phyloP scores from a whole-genome alignment of 148 eudicot species.

The Diospyros kaki region DNA sequence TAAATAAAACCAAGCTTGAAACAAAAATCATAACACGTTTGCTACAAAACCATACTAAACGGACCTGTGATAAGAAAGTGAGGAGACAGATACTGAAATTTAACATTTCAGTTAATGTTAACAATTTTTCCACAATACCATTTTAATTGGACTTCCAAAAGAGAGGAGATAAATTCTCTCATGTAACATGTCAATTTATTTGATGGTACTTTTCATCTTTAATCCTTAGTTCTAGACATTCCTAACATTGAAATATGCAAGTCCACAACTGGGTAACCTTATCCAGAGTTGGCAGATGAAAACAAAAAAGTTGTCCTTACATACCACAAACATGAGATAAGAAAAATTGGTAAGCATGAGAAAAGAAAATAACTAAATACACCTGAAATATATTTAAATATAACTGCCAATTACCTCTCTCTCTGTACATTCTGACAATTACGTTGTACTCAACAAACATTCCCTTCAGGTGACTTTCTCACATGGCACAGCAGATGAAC shows the following conservation, averaged over 20 bases:
- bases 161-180: background rate
- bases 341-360: background rate
- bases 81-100: background rate
- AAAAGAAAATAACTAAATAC: too few species aligned
- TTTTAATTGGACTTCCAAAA: too few species aligned
- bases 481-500: constrained; percentile 12
- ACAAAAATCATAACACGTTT: too few species aligned
- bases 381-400: background rate
- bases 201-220: background rate
- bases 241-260: background rate
- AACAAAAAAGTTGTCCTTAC: background rate
- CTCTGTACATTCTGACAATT: constrained; percentile 50
- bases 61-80: background rate
- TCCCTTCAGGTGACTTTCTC: constrained; percentile 25
- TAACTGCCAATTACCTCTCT: constrained; percentile 31
- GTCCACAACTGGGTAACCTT: background rate
- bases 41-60: too few species aligned
- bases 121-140: too few species aligned
- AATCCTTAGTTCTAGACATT: background rate
- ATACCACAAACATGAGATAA: background rate
- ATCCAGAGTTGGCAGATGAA: background rate
- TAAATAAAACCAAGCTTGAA: too few species aligned
- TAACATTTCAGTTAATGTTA: background rate
- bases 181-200: background rate
- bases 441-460: constrained; percentile 27